Evolutionary conservation across 805 yeast genomes (phyloP), one percentile per base, ranked within the genome.

Genomic region (Suhomyces tanzawaensis): DNA sequence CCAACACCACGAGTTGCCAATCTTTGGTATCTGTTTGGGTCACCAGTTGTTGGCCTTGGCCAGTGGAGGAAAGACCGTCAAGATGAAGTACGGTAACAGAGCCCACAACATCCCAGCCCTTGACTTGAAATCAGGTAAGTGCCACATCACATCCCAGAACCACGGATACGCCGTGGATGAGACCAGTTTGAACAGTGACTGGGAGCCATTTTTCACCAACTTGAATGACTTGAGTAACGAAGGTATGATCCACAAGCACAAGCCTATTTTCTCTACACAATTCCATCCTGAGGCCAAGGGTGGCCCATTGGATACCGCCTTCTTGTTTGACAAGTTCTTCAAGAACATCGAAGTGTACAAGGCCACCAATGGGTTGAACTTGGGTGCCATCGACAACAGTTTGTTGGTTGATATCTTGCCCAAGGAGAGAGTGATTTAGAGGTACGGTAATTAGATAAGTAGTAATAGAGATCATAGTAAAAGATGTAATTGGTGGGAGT

Each of bases 251-350:
- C 99, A 93, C 65, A 75, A 71, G 40, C 58, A 78, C 27, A 83
- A 79, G 62, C 99, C 99, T 36, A 85, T 91, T 39, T 93, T 91
- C 69, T 87, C 96, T 26, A 88, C 96, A 2, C 99, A 93, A 66
- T 93, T 93, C 77, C 99, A 93, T 63, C 99, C 99, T 34, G 99
- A 93, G 67, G 98, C 99, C 41, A 91, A 89, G 70, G 98, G 99
- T 53, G 99, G 99, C 52, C 99, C 99, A 42, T 75, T 85, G 55
- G 99, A 93, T 65, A 85, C 96, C 11, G 77, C 88, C 2, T 87
- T 80, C 67, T 72, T 93, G 63, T 93, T 93, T 53, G 98, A 93
- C 72, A 87, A 81, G 64, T 93, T 86, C 67, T 81, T 93, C 53
- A 76, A 71, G 26, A 73, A 82, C 55, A 82, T 93, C 47, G 72